Conservation (phyloP, 441 rosid genomes). For the Erodium moschatum region DNA sequence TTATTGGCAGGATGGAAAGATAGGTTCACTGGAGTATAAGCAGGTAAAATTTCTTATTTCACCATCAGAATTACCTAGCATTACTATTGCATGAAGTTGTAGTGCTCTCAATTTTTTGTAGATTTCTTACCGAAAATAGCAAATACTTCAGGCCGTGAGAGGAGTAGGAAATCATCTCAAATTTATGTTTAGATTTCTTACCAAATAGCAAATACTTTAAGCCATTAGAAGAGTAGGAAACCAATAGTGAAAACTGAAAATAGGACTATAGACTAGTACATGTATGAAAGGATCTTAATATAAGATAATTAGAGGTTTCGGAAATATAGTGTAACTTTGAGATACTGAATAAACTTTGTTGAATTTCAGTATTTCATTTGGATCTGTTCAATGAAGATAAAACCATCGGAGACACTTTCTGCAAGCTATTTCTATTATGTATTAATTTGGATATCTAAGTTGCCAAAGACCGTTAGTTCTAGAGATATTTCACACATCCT, state of each 20-base stretch:
- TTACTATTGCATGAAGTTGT: background rate
- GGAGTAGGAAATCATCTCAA: too few relatives aligned
- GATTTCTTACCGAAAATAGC: background rate
- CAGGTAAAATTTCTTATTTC: slow-evolving; percentile 47
- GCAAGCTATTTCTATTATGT: background rate
- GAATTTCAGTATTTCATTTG: too few relatives aligned
- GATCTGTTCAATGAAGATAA: too few relatives aligned
- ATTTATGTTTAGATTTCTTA: too few relatives aligned
- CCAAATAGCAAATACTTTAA: too few relatives aligned
- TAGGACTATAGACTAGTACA: background rate
- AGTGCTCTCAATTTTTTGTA: background rate
- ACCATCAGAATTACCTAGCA: background rate
- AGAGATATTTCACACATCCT: background rate
- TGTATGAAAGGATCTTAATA: too few relatives aligned
- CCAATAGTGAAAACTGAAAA: too few relatives aligned
- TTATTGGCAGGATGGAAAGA: slow-evolving; percentile 68
- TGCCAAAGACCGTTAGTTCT: background rate
- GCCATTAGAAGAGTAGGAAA: too few relatives aligned
- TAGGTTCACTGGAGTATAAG: slow-evolving; percentile 67
- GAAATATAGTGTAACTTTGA: too few relatives aligned
- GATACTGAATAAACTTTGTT: too few relatives aligned
- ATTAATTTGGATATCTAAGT: background rate
- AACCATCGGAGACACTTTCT: background rate
- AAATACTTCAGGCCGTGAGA: background rate
- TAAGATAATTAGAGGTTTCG: too few relatives aligned